Evolutionary conservation across 768 basidiomycete species (phyloP), one percentile per base, ranked within the genome.

Genomic region (Dendrothele bispora): DNA sequence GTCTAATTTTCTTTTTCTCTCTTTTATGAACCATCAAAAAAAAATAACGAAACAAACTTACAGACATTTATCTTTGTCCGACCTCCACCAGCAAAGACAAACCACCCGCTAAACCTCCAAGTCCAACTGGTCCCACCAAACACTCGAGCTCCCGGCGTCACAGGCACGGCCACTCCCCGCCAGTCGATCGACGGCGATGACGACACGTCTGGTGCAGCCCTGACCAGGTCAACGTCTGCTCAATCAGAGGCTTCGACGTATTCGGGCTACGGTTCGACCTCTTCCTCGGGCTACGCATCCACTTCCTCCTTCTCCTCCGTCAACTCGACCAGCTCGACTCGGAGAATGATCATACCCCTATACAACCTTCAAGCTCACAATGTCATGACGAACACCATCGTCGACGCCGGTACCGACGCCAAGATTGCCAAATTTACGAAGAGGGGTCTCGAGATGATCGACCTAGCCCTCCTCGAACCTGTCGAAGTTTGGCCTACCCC

Each of bases 61-160:
- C 61, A 95, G 92, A 90, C 88, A 0, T 92, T 94, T 69, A 89
- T 95, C 48, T 83, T 95, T 60, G 94, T 95, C 46, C 83, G 90
- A 41, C 94, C 94, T 4, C 92, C 92, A 2, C 91, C 91, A 1
- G 82, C 88, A 5, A 83, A 84, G 57, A 75, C 80, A n/a, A 88
- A 88, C 52, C 91, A 95, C 54, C 88, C 92, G 1, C 73, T 95
- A 36, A 94, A 95, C 62, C 75, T 95, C 1, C 94, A 97, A 58
- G 84, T 97, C 10, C 94, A 97, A 64, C 84, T 97, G 34, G 86
- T 95, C 1, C 89, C 90, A 5, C 86, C 84, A 34, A 76, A 68
- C 54, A 68, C 68, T 44, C 80, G 70, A 49, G 73, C 67, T 0
- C 71, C 71, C 6, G 72, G 71, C 2, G 61, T 64, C 21, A 61